Evolutionary conservation across 768 basidiomycete genomes (phyloP), one percentile per base, ranked within the genome.

Genomic region (Nidularia pulvinata): DNA sequence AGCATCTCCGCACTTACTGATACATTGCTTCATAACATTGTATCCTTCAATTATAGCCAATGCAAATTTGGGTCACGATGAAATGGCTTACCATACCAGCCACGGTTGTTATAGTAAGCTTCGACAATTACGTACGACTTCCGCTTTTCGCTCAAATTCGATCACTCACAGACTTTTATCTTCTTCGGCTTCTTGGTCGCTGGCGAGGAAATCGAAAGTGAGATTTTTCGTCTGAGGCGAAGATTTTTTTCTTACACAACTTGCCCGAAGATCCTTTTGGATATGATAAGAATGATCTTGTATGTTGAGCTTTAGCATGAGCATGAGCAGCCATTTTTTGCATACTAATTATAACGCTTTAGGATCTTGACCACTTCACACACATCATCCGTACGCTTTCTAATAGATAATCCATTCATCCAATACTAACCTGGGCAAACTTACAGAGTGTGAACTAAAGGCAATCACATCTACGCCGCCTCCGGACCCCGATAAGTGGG

Each of bases 161-260:
- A 30, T 30, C 13, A 13, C 42, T 43, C 59, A 7, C 60, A 86
- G 81, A 77, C 77, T 59, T 88, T 89, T 65, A 75, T 86, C 53
- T 89, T 86, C 74, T 88, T 87, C 62, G 87, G 87, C 6, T 89
- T 88, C 70, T 65, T 89, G 54, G 85, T 84, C 48, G 85, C 86
- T 32, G 86, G 86, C 42, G 86, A 88, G 66, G 87, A 88, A 68
- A 88, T 89, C 52, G 86, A 88, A 68, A 86, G 86, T 87, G 55
- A 60, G 83, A n/a, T 6, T 51, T 14, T 51, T 46, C 14, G 25
- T 30, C 25, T 30, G 4, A 30, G 25, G 25, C 3, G 25, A 30
- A 30, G 25, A 30, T 30, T 30, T 30, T 30, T 30, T 30, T 30
- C 25, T 30, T 30, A 30, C 25, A 35, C 13, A 44, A 22, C 22